Evolutionary conservation across 148 eudicot genomes (phyloP).

Genomic region (Chenopodium suecicum): DNA sequence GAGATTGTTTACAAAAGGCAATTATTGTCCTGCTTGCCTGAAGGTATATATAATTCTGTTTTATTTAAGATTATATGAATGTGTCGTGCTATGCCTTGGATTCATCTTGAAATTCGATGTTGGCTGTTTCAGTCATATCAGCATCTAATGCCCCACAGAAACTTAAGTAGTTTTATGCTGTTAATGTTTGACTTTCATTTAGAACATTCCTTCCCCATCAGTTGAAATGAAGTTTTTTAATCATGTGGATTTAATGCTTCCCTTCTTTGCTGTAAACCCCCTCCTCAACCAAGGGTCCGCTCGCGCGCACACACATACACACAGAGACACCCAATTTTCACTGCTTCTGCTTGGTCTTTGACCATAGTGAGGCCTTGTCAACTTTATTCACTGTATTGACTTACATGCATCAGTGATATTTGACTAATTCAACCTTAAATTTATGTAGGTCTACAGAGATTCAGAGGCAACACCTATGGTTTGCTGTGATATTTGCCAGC

Average conservation of each 20-base stretch:
- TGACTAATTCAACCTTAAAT: conserved; percentile 20
- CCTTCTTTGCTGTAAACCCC: not conserved
- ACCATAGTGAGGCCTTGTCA: not conserved
- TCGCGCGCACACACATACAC: too few relatives aligned
- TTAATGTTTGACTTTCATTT: not conserved
- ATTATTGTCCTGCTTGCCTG: conserved; percentile 94
- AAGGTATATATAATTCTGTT: conserved; percentile 49
- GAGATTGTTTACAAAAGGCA: conserved; percentile 92
- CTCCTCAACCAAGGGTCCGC: not conserved
- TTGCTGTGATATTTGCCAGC: conserved; percentile 96
- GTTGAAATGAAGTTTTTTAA: not conserved
- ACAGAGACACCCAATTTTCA: not conserved
- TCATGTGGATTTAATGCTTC: not conserved
- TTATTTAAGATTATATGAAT: not conserved
- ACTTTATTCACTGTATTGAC: not conserved
- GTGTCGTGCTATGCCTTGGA: not conserved
- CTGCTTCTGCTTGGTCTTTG: not conserved
- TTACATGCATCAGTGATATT: not conserved
- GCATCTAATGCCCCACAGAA: not conserved
- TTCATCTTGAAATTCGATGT: not conserved
- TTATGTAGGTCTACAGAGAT: conserved; percentile 86
- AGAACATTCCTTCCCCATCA: not conserved
- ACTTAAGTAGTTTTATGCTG: not conserved
- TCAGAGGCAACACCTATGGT: conserved; percentile 99
- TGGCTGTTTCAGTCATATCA: not conserved